These are phyloP conservation scores for Apophysomyces trapeziformis DNA, from an alignment of 371 early-diverging fungal species.

Conservation along the genomic window DNA sequence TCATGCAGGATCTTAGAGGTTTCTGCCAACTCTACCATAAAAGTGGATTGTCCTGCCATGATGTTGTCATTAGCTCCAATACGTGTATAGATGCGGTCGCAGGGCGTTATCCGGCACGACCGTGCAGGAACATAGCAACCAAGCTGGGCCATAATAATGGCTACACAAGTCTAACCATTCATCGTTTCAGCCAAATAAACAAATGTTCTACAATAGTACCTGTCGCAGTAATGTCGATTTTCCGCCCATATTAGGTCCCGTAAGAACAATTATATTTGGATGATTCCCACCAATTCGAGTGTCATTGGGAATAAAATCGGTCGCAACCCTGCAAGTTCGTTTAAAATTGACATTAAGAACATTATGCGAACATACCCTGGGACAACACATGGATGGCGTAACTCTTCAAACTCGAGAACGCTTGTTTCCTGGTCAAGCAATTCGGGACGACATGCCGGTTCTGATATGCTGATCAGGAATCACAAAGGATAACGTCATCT, in stretches of 20 bases:
- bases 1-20: slow-evolving; percentile 93
- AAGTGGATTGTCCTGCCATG: slow-evolving; percentile 97
- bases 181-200: not conserved
- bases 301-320: slow-evolving; percentile 96
- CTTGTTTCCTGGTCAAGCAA: slow-evolving; percentile 64
- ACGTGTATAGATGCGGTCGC: slow-evolving; percentile 97
- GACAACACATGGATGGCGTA: slow-evolving; percentile 88
- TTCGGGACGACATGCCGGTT: slow-evolving; percentile 81
- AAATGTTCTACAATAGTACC: slow-evolving; percentile 15
- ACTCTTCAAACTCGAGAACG: slow-evolving; percentile 76
- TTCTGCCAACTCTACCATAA: slow-evolving; percentile 99
- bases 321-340: slow-evolving; percentile 39
- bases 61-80: slow-evolving; percentile 99
- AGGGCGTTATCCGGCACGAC: slow-evolving; percentile 79
- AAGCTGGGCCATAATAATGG: slow-evolving; percentile 98
- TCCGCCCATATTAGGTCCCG: slow-evolving; percentile 98
- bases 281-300: slow-evolving; percentile 73
- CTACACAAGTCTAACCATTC: slow-evolving; percentile 80
- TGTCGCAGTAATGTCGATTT: slow-evolving; percentile 97
- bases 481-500: not conserved
- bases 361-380: slow-evolving; percentile 45
- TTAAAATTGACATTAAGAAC: slow-evolving; percentile 3
- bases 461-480: slow-evolving; percentile 15
- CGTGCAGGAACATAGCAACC: slow-evolving; percentile 97
- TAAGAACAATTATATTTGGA: slow-evolving; percentile 89